Base-by-base conservation (phyloP, 176 grass and related monocot genomes). In the Areca catechu region DNA sequence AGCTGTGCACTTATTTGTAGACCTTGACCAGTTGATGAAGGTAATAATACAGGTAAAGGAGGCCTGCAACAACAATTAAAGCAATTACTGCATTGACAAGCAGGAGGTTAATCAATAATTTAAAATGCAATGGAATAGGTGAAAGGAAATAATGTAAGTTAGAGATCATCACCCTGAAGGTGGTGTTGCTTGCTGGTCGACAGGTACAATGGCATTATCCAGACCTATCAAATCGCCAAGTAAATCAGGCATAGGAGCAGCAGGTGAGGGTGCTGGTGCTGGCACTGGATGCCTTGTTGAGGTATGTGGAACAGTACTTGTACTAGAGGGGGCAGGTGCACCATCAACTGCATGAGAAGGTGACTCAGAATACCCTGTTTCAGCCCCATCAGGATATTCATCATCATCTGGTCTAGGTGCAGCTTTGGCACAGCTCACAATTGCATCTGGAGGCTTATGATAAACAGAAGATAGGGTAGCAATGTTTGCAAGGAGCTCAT, bases 381-480 rank as follows among this genome's bases (percentile, higher is more conserved):
- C 93, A 63, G 24, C 71, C 61, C 76, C 75, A 59, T 95, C 90
- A 60, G 77, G 75, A 72, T 76, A 98, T 63, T 98, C 87, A 64
- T 98, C 93, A 57, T 98, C 93, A 16, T 98, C 93, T 30, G 64
- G 72, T 69, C 56, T 92, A 63, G 83, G 34, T 43, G 67, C 62
- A 65, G 79, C 78, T 52, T 89, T 98, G 50, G 89, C 84, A 75
- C 84, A 81, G 66, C 76, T 98, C 16, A 98, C 76, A 67, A 98
- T 92, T 71, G 84, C 61, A 70, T 92, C 93, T 68, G 93, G 88
- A 66, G 84, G 84, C 59, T 98, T 98, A 76, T 98, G 93, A 80
- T 92, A 98, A 65, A 98, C 84, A 65, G 93, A 98, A 56, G 93
- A 98, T 25, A 98, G 81, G 24, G 93, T 98, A 37, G 93, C 86